Base-by-base conservation (phyloP, 257 asterid species). In the Solanum lignicaule region DNA sequence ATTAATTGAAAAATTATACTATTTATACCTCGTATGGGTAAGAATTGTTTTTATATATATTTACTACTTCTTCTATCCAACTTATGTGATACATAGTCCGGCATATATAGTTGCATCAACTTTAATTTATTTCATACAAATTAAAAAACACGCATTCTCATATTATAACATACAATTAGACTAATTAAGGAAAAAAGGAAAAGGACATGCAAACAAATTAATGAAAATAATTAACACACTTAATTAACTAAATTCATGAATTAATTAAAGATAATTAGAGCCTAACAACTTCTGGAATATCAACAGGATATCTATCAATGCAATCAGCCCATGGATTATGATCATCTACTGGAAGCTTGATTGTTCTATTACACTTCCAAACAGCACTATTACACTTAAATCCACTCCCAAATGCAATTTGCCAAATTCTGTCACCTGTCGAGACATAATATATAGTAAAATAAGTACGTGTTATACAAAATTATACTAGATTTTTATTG, bases 361-460 rank as follows among this genome's bases (percentile, higher is more conserved):
- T 85, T 18, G 82, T 89, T 62, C 87, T 84, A 9, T 87, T 88
- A 41, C 90, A 88, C 81, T 88, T 88, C 92, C 92, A 88, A 68
- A 90, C 87, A 3, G 92, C 92, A 78, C 91, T 90, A 76, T 90
- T 90, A 38, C 92, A 90, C 85, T 90, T 90, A 5, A 90, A 90
- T 12, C 90, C 91, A 86, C 91, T 90, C 78, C 90, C 91, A 48
- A 90, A 90, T 46, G 86, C 92, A n/a, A 90, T 88, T 66, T 88
- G 98, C 95, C 98, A 94, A 79, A 94, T 92, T 13, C 93, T 89
- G 23, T 94, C 95, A 10, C 95, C 85, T 46, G 16, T 46, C 18
- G 41, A 81, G 39, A 46, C 29, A 81, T 27, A 81, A 81, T 76
- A n/a, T 76, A 76, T 31, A 33, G 21, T 3, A 21, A 60, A 60